A percentile compares a stretch with the other conserved stretches of the same genome.
These are phyloP conservation scores for Scenedesmus sp. DNA, from an alignment of 163 green algal species.

Conservation along the genomic window DNA sequence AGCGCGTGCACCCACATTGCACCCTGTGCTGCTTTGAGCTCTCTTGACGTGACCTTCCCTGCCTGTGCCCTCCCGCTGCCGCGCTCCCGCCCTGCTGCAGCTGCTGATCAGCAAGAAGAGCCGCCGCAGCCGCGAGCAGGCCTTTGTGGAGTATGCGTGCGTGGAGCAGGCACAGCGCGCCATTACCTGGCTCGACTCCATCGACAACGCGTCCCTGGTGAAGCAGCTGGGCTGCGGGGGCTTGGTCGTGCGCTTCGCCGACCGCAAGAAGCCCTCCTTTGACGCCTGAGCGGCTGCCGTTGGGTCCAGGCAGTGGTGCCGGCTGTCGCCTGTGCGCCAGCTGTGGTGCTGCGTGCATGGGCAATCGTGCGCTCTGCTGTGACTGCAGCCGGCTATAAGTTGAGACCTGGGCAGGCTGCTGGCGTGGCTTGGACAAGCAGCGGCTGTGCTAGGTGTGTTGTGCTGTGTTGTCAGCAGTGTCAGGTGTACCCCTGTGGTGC, in stretches of 20 bases:
- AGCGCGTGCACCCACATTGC: no score
- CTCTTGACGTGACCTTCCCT: background rate
- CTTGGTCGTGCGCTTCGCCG: slow-evolving; percentile 53
- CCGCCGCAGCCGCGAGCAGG: slow-evolving; percentile 54
- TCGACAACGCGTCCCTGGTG: slow-evolving; percentile 53
- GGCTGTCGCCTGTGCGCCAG: no score
- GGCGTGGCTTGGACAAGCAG: background rate
- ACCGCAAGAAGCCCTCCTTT: slow-evolving; percentile 52
- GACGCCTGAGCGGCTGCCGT: slow-evolving; percentile 9
- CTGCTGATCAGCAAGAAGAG: slow-evolving; percentile 58
- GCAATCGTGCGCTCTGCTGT: slow-evolving; percentile 55
- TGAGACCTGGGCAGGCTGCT: background rate
- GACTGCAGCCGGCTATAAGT: slow-evolving; percentile 45
- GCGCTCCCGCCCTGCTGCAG: background rate
- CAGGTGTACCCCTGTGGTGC: no score
- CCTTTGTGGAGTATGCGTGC: slow-evolving; percentile 53
- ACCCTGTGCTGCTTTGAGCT: no score
- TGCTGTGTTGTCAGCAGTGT: slow-evolving; percentile 25
- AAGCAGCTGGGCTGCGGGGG: slow-evolving; percentile 57
- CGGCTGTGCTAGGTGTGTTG: slow-evolving; percentile 50
- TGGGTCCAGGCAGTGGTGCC: no score
- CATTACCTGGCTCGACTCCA: slow-evolving; percentile 55
- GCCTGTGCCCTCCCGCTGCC: background rate
- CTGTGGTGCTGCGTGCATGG: slow-evolving; percentile 19
- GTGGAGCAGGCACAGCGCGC: slow-evolving; percentile 42